A percentile compares a stretch with the other conserved stretches of the same genome.
Conservation (phyloP, 2,329 filamentous ascomycete genomes). For the Delphinella strobiligena region DNA sequence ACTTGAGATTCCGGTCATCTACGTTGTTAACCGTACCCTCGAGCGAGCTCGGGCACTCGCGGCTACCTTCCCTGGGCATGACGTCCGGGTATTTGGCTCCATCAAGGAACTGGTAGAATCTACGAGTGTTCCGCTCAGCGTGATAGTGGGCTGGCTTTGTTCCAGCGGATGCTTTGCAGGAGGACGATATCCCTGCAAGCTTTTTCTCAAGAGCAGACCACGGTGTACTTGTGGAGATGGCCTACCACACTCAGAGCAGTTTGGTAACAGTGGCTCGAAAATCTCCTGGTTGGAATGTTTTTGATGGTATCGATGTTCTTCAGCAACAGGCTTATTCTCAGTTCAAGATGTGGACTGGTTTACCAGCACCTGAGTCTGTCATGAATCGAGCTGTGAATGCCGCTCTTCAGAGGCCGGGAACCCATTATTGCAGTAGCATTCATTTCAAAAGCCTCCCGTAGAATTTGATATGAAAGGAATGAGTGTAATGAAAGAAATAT, state of each 20-base stretch:
- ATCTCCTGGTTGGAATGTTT: not conserved
- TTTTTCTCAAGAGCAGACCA: not conserved
- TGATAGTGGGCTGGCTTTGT: not conserved
- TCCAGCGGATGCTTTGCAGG: not conserved
- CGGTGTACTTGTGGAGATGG: not conserved
- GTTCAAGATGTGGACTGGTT: constrained; percentile 3
- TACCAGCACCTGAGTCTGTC: constrained; percentile 1
- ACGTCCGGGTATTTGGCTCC: not conserved
- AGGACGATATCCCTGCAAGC: not conserved
- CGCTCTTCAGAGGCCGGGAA: not conserved
- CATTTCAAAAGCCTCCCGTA: no score
- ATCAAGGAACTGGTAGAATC: not conserved
- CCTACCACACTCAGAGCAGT: not conserved
- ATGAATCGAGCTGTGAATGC: constrained; percentile 4
- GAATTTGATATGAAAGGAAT: no score
- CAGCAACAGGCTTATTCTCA: constrained; percentile 5
- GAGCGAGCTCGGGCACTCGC: not conserved
- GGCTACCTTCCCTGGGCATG: not conserved
- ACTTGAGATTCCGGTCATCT: not conserved
- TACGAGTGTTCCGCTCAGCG: not conserved
- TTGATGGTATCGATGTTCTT: constrained; percentile 3
- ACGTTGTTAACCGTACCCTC: not conserved
- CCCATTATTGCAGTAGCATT: not conserved
- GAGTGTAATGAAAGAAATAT: no score
- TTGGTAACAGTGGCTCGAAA: not conserved